Evolutionary conservation across 768 basidiomycete genomes (phyloP).

Genomic region (Phylloporus sp.): DNA sequence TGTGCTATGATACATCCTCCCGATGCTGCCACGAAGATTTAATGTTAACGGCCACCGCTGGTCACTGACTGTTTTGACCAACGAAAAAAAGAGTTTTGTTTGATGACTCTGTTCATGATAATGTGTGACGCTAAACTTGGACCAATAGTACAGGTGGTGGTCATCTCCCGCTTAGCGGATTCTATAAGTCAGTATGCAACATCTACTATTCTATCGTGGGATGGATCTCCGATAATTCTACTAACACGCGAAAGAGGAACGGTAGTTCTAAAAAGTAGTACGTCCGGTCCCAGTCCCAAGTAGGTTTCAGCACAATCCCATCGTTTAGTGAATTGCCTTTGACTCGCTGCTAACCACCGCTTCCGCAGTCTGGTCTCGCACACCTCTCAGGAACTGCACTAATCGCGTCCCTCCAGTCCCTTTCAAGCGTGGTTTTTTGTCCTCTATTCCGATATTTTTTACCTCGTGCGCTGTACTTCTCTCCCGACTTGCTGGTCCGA

Average conservation of each 20-base stretch:
- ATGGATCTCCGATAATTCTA: not conserved
- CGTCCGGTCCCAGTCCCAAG: not conserved
- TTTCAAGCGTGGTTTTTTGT: constrained; percentile 36
- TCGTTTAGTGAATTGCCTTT: not conserved
- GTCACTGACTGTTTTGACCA: too few relatives aligned
- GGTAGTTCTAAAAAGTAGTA: too few relatives aligned
- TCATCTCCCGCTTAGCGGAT: too few relatives aligned
- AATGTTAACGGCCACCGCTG: too few relatives aligned
- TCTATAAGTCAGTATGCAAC: too few relatives aligned
- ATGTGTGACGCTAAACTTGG: too few relatives aligned
- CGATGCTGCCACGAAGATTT: too few relatives aligned
- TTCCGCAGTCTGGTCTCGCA: constrained; percentile 61
- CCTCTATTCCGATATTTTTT: constrained; percentile 15
- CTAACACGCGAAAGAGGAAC: too few relatives aligned
- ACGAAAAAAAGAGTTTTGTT: too few relatives aligned
- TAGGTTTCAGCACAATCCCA: not conserved
- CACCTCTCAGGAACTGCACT: constrained; percentile 70
- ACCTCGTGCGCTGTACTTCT: constrained; percentile 3
- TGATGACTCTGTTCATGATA: too few relatives aligned
- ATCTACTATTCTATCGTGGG: not conserved
- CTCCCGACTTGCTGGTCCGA: constrained; percentile 53
- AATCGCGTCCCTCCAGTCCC: constrained; percentile 82
- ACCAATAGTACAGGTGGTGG: too few relatives aligned
- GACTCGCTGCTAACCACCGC: constrained; percentile 25
- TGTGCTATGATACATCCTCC: too few relatives aligned